A percentile compares a stretch with the other conserved stretches of the same genome.
Conservation (phyloP, 2,329 filamentous ascomycete genomes). For the Colletotrichum ledebouriae region DNA sequence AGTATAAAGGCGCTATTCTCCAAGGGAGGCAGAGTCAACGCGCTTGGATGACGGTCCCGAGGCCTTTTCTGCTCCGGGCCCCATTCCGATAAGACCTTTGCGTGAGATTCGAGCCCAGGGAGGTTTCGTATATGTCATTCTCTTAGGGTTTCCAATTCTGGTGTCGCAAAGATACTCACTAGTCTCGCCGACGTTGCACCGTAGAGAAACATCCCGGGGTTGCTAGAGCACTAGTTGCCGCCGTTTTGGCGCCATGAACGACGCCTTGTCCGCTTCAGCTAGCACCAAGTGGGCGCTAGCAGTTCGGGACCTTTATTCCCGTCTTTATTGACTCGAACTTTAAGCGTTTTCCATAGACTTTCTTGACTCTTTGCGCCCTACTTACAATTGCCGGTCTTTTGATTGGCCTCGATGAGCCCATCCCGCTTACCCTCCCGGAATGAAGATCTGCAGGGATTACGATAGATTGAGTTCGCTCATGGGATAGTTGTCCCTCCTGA, state of each 20-base stretch:
- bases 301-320: conserved; percentile 7
- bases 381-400: not conserved
- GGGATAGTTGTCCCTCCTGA: not conserved
- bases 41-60: too few species aligned
- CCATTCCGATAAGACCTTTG: not conserved
- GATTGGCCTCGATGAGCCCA: not conserved
- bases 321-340: not conserved
- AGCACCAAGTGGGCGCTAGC: not conserved
- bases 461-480: too few species aligned
- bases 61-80: not conserved
- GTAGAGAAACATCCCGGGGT: conserved; percentile 16
- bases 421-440: conserved; percentile 8
- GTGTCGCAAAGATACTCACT: not conserved
- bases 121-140: not conserved
- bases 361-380: not conserved
- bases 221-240: conserved; percentile 11
- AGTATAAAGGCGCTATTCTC: not conserved
- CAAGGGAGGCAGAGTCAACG: too few species aligned
- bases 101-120: not conserved
- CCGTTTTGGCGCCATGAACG: not conserved
- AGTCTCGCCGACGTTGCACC: conserved; percentile 23
- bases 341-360: not conserved
- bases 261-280: conserved; percentile 14
- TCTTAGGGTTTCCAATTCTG: conserved; percentile 20
- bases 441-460: conserved; percentile 15